Evolutionary conservation across 176 grass and related monocot genomes (phyloP).

Genomic region (Pontederia crassipes): DNA sequence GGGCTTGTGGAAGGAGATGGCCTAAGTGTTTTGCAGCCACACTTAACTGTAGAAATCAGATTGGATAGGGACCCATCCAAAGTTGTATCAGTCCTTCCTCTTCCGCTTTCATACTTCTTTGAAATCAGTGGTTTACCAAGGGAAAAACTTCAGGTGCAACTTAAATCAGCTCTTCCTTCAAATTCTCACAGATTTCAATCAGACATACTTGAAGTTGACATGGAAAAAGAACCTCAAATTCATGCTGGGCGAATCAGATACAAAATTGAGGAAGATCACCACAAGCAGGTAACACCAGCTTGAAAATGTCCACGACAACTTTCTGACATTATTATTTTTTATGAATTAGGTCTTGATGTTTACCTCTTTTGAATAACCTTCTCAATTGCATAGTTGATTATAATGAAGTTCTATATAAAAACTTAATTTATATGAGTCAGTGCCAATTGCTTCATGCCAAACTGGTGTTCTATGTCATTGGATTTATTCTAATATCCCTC

Average conservation of each 20-base stretch:
- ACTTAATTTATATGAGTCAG: too few relatives aligned
- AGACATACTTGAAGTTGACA: slow-evolving; percentile 67
- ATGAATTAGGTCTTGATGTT: too few relatives aligned
- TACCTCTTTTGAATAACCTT: too few relatives aligned
- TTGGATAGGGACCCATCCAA: slow-evolving; percentile 54
- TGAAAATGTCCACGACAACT: background rate
- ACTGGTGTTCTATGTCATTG: too few relatives aligned
- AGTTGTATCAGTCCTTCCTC: slow-evolving; percentile 57
- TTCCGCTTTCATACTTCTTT: slow-evolving; percentile 80
- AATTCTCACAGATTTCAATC: slow-evolving; percentile 62
- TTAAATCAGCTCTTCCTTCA: slow-evolving; percentile 62
- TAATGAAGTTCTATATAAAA: too few relatives aligned
- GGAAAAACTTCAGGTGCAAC: slow-evolving; percentile 69
- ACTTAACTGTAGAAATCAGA: slow-evolving; percentile 86
- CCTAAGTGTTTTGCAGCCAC: slow-evolving; percentile 41
- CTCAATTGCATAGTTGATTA: too few relatives aligned
- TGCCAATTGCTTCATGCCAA: too few relatives aligned
- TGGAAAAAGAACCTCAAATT: slow-evolving; percentile 77
- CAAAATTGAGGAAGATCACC: slow-evolving; percentile 60
- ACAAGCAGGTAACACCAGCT: slow-evolving; percentile 55
- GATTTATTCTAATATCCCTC: too few relatives aligned
- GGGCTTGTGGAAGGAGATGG: slow-evolving; percentile 65
- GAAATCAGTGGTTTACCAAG: slow-evolving; percentile 66
- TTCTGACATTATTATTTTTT: too few relatives aligned
- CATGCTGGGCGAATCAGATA: slow-evolving; percentile 85